Evolutionary conservation across 129 eudicot species (phyloP).

Genomic region (Glebionis coronaria): DNA sequence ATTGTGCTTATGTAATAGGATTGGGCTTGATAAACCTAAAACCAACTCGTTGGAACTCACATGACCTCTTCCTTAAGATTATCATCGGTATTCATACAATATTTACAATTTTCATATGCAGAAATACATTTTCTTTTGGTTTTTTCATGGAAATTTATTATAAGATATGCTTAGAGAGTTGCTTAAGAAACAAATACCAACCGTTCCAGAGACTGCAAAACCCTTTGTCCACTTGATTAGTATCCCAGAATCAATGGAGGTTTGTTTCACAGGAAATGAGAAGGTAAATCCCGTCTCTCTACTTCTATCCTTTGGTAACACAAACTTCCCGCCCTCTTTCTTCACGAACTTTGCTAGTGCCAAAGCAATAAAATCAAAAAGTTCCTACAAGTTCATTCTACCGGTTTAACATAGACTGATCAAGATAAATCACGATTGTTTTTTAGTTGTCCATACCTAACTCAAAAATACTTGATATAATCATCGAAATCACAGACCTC

Average conservation of each 20-base stretch:
- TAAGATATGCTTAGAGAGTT: neutral
- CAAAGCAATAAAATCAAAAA: conserved; percentile 74
- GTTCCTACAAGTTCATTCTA: conserved; percentile 42
- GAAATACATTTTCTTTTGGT: neutral
- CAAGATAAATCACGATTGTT: neutral
- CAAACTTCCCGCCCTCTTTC: conserved; percentile 63
- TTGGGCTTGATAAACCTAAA: too few species aligned
- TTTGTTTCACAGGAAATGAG: conserved; percentile 84
- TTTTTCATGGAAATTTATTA: neutral
- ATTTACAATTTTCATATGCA: neutral
- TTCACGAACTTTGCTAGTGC: conserved; percentile 60
- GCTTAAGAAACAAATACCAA: conserved; percentile 29
- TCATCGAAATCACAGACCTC: conserved; percentile 35
- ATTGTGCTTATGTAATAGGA: too few species aligned
- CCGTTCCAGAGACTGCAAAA: conserved; percentile 79
- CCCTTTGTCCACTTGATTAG: conserved; percentile 93
- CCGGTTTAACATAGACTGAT: conserved; percentile 8
- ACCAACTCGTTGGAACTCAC: neutral
- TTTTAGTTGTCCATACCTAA: neutral
- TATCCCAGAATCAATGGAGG: conserved; percentile 70
- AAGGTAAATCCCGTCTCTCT: conserved; percentile 87
- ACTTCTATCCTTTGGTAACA: conserved; percentile 44
- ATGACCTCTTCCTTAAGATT: neutral
- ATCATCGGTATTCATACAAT: neutral
- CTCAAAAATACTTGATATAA: neutral